Evolutionary conservation across 2,329 filamentous ascomycete species (phyloP).

Genomic region (Fusarium albidum): DNA sequence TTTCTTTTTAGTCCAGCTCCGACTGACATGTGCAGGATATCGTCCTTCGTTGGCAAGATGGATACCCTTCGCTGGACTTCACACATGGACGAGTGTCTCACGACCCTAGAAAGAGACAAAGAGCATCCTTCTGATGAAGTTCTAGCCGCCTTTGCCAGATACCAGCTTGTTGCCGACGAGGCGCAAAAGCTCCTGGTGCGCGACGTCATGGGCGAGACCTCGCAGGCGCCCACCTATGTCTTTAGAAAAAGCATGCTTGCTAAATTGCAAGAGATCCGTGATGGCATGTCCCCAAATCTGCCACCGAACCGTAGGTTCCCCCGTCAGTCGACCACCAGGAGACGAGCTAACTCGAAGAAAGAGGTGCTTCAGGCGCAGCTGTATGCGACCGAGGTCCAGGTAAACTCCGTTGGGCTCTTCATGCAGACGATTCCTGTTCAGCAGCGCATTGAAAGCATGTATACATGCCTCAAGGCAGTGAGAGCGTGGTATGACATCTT

Average conservation of each 20-base stretch:
- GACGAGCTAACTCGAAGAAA: slow-evolving; percentile 26
- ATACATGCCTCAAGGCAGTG: slow-evolving; percentile 46
- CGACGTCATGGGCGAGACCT: slow-evolving; percentile 41
- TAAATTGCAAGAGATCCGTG: slow-evolving; percentile 40
- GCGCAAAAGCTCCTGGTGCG: slow-evolving; percentile 43
- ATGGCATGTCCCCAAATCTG: slow-evolving; percentile 35
- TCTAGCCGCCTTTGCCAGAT: slow-evolving; percentile 48
- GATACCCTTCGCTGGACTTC: slow-evolving; percentile 65
- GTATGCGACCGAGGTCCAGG: slow-evolving; percentile 42
- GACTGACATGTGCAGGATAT: slow-evolving; percentile 39
- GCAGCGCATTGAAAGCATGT: slow-evolving; percentile 47
- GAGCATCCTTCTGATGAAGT: slow-evolving; percentile 60
- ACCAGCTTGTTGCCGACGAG: slow-evolving; percentile 53
- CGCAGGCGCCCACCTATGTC: slow-evolving; percentile 43
- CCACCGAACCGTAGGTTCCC: slow-evolving; percentile 40
- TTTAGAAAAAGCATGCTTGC: slow-evolving; percentile 44
- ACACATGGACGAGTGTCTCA: slow-evolving; percentile 66
- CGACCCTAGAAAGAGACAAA: slow-evolving; percentile 52
- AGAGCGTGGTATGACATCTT: slow-evolving; percentile 49
- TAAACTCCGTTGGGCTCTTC: slow-evolving; percentile 46
- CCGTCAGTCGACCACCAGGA: no score
- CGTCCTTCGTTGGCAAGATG: slow-evolving; percentile 53
- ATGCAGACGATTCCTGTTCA: slow-evolving; percentile 42
- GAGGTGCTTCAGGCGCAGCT: slow-evolving; percentile 43
- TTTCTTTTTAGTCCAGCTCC: not conserved